phyloP scores from a whole-genome alignment of 495 filamentous ascomycete genomes.

The Massariosphaeria phaeospora region DNA sequence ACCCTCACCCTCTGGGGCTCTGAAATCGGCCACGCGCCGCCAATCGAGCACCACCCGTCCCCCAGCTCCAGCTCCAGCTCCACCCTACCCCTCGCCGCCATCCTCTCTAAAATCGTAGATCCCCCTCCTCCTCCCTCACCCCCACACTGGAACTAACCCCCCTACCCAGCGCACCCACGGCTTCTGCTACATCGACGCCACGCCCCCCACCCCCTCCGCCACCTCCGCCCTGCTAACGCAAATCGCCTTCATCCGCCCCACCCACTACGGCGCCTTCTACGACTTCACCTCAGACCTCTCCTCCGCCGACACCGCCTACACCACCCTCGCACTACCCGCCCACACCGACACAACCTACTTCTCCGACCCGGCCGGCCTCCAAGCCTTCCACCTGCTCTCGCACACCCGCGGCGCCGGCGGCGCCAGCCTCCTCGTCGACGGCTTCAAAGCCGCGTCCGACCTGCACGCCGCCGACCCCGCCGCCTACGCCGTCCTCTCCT shows the following conservation, averaged over 20 bases:
- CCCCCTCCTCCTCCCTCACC: neutral
- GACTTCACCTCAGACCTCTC: conserved; percentile 87
- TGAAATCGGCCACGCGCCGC: neutral
- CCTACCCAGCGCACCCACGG: conserved; percentile 51
- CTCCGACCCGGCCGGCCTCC: conserved; percentile 79
- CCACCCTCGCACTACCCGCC: conserved; percentile 63
- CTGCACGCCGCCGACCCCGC: conserved; percentile 47
- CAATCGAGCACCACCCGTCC: neutral
- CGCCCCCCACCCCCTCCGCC: conserved; percentile 53
- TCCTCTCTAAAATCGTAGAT: conserved; percentile 12
- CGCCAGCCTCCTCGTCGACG: conserved; percentile 72
- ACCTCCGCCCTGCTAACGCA: conserved; percentile 68
- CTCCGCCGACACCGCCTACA: conserved; percentile 91
- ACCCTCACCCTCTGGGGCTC: neutral
- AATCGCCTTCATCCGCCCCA: conserved; percentile 76
- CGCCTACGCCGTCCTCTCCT: conserved; percentile 51
- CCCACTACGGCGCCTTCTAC: conserved; percentile 94
- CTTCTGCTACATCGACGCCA: conserved; percentile 64
- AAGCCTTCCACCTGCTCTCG: conserved; percentile 83
- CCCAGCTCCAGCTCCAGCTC: neutral
- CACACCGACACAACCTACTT: conserved; percentile 97
- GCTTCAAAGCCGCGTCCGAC: conserved; percentile 62
- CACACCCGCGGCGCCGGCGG: conserved; percentile 67
- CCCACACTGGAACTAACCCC: neutral
- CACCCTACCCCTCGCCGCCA: neutral